Evolutionary conservation across 768 basidiomycete species (phyloP).

Genomic region (Pleurotus citrinopileatus): DNA sequence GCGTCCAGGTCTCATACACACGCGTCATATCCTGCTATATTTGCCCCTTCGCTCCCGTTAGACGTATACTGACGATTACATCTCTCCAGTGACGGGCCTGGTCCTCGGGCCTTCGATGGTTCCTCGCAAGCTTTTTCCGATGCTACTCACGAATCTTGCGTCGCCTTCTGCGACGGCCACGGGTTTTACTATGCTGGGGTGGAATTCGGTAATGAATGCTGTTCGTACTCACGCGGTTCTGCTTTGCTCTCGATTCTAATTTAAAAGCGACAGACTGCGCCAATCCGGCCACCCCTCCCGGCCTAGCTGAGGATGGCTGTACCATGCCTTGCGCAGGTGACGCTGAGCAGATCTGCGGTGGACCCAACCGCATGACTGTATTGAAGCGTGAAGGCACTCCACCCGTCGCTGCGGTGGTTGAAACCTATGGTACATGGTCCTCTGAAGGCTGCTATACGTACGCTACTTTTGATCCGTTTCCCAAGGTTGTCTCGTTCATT

Average conservation of each 20-base stretch:
- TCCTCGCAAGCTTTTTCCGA: constrained; percentile 7
- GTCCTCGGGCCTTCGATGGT: constrained; percentile 1
- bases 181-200: constrained; percentile 8
- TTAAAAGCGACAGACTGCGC: constrained; percentile 1
- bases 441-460: constrained; percentile 16
- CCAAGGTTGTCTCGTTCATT: background rate
- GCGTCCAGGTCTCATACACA: background rate
- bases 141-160: constrained; percentile 11
- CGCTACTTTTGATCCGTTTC: background rate
- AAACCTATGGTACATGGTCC: constrained; percentile 3
- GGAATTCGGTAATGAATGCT: constrained; percentile 9
- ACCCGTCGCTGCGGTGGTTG: background rate
- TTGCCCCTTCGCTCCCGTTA: background rate
- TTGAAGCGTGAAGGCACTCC: constrained; percentile 4
- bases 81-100: constrained; percentile 5
- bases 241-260: background rate
- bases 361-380: constrained; percentile 8
- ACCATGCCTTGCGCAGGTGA: constrained; percentile 18
- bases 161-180: constrained; percentile 3
- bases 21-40: background rate
- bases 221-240: background rate
- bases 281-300: background rate
- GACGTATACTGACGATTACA: background rate
- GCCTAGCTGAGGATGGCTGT: constrained; percentile 6
- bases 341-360: constrained; percentile 14